A percentile compares a stretch with the other conserved stretches of the same genome.
phyloP scores from a whole-genome alignment of 2,329 filamentous ascomycete species.

The Zarea fungicola region DNA sequence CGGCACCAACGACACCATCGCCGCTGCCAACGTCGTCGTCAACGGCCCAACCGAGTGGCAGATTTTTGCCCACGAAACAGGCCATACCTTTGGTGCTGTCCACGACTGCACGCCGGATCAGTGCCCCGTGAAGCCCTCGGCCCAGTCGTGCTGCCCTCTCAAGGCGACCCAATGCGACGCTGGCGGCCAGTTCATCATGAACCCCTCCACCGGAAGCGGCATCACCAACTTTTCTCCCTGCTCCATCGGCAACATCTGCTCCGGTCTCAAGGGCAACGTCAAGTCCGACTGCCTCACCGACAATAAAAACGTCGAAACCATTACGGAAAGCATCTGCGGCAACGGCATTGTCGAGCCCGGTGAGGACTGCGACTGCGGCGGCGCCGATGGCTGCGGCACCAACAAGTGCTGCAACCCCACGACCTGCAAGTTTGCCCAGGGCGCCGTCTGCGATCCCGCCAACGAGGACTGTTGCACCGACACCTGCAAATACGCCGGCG shows the following conservation, averaged over 20 bases:
- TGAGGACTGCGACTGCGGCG: constrained; percentile 95
- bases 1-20: constrained; percentile 63
- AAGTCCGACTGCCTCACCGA: constrained; percentile 73
- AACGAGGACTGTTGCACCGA: constrained; percentile 77
- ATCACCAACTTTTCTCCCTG: constrained; percentile 83
- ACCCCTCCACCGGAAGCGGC: constrained; percentile 71
- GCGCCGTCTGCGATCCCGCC: constrained; percentile 70
- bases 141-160: constrained; percentile 72
- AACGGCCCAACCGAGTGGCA: constrained; percentile 85
- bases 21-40: constrained; percentile 85
- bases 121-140: constrained; percentile 57
- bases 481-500: constrained; percentile 60
- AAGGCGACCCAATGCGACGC: constrained; percentile 66
- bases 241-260: constrained; percentile 89
- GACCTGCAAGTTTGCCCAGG: constrained; percentile 77
- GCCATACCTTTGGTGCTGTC: constrained; percentile 92
- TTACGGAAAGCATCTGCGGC: constrained; percentile 80
- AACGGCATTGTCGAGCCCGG: constrained; percentile 95
- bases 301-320: constrained; percentile 77
- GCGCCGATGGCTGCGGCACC: constrained; percentile 60
- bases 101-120: constrained; percentile 77
- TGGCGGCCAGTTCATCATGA: constrained; percentile 83
- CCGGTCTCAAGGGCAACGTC: constrained; percentile 73
- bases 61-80: constrained; percentile 89
- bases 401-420: constrained; percentile 79